Base-by-base conservation (phyloP, 2,329 filamentous ascomycete species). In the Pseudocercospora musae region DNA sequence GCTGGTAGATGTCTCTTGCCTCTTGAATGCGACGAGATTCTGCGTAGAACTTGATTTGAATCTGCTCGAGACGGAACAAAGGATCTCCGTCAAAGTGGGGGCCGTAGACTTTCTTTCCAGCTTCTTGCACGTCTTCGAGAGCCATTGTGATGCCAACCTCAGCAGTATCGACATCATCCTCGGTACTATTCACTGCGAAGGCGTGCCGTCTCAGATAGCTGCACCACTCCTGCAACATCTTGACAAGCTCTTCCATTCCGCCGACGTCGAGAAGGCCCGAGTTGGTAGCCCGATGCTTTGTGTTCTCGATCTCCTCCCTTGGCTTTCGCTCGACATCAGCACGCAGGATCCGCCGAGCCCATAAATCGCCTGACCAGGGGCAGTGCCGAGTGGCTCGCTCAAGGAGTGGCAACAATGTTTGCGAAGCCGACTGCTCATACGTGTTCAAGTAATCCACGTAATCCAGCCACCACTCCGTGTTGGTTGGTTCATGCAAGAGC, bases 181-280 rank as follows among this genome's bases (percentile, higher is more conserved):
- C 93, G 62, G 94, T 90, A 1, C 85, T 86, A 62, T 87, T 86
- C 1, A 86, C 82, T 60, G 87, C 82, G 79, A 96, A 92, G 18
- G 94, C 92, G 54, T 88, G 88, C 23, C 95, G 89, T 68, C 94
- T 92, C 20, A 99, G 83, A 70, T 94, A 98, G 55, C 92, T 92
- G 73, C 94, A 97, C 95, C 95, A 99, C 0, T 93, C 89, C 58
- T 91, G 87, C 72, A 97, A 92, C 72, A 98, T 91, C 70, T 96
- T 92, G 62, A 98, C 85, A 31, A 97, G 87, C 68, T 93, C 90
- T 55, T 92, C 87, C 83, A 97, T 89, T 23, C 92, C 93, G 64
- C 92, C 88, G 66, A 90, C 88, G 74, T 96, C 92, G 4, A 98
- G 82, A 46, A 96, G 82, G 8, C 92, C 89, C 56, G 91, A 92